These are phyloP conservation scores for Mimosa pudica DNA, from an alignment of 306 rosid species.

Conservation along the genomic window DNA sequence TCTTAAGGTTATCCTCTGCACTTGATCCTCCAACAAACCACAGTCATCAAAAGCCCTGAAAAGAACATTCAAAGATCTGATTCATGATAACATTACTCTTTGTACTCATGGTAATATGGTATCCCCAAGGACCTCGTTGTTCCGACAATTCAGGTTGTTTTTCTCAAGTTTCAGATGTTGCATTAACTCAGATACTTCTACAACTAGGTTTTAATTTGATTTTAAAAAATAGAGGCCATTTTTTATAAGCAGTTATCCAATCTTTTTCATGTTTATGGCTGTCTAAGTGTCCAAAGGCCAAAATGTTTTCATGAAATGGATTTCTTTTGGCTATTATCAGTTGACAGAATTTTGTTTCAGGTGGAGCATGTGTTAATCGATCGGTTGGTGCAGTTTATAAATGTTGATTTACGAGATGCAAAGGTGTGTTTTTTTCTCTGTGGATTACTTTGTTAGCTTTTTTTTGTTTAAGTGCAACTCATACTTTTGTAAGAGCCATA, in stretches of 20 bases:
- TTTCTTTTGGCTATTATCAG: conserved; percentile 26
- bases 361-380: conserved; percentile 92
- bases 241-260: not conserved
- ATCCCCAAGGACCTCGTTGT: not conserved
- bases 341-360: conserved; percentile 47
- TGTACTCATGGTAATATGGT: not conserved
- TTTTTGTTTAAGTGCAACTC: not conserved
- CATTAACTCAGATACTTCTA: not conserved
- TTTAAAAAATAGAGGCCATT: not conserved
- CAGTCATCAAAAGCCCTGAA: not conserved
- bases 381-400: conserved; percentile 76
- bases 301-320: not conserved
- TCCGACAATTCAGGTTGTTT: not conserved
- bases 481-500: not conserved
- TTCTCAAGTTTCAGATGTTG: not conserved
- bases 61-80: not conserved
- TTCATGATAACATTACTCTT: not conserved
- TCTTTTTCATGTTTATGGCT: not conserved
- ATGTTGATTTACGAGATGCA: conserved; percentile 76
- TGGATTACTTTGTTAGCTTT: not conserved
- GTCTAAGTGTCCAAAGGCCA: not conserved
- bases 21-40: not conserved
- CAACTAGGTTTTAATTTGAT: not conserved
- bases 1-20: not conserved
- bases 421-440: conserved; percentile 53